Evolutionary conservation across 805 yeast species (phyloP).

Genomic region (Kluyveromyces siamensis): DNA sequence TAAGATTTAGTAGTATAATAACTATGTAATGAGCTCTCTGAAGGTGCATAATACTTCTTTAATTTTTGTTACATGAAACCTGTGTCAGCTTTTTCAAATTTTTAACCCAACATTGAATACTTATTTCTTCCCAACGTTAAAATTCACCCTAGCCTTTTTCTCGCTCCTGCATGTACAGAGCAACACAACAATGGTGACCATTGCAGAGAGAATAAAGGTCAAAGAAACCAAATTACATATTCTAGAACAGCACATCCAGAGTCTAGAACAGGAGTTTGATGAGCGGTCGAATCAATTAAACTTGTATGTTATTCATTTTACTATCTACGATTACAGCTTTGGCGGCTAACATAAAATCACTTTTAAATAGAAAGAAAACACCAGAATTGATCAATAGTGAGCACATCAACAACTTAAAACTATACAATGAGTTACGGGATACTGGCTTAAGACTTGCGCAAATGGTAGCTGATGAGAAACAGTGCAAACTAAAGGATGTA

Average conservation of each 20-base stretch:
- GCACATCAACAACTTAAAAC: conserved; percentile 45
- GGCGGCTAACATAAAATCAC: conserved; percentile 1
- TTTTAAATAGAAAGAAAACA: conserved; percentile 2
- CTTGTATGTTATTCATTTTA: neutral
- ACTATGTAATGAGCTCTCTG: neutral
- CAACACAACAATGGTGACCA: neutral
- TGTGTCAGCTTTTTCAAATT: neutral
- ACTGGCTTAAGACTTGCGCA: conserved; percentile 47
- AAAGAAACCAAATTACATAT: neutral
- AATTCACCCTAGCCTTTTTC: neutral
- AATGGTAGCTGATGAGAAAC: conserved; percentile 51
- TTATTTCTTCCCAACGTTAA: neutral
- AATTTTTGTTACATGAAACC: neutral
- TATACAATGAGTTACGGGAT: conserved; percentile 58
- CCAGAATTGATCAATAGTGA: conserved; percentile 38
- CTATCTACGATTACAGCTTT: neutral
- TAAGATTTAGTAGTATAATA: neutral
- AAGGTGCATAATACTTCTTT: neutral
- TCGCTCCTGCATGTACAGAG: neutral
- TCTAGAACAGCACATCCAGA: neutral
- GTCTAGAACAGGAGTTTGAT: neutral
- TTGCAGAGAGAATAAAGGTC: neutral
- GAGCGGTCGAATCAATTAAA: neutral
- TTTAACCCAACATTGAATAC: neutral
- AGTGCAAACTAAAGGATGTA: conserved; percentile 37